phyloP scores from a whole-genome alignment of 768 basidiomycete species.

The Tremella fuciformis region DNA sequence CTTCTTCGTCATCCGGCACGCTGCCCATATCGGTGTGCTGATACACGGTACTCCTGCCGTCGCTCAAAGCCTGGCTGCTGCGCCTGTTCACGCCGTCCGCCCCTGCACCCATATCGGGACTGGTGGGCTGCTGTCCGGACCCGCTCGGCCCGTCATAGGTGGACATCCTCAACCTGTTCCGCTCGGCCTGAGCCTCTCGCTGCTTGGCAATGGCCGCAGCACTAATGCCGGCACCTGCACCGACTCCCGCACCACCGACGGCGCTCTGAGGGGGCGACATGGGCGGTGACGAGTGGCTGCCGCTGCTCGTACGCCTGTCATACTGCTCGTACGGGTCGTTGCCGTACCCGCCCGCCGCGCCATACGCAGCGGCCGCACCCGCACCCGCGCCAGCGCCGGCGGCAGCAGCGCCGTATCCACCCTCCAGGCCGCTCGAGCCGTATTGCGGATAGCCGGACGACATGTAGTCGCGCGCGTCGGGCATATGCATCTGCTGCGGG shows the following conservation, averaged over 20 bases:
- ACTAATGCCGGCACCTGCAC: neutral
- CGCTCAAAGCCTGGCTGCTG: slow-evolving; percentile 10
- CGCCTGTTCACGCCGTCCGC: slow-evolving; percentile 9
- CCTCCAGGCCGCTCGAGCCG: slow-evolving; percentile 33
- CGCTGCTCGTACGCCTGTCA: neutral
- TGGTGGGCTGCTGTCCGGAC: neutral
- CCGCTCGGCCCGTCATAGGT: slow-evolving; percentile 2
- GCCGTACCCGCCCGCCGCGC: slow-evolving; percentile 7
- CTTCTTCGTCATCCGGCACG: slow-evolving; percentile 15
- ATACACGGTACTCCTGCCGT: slow-evolving; percentile 24
- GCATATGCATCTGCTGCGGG: slow-evolving; percentile 36
- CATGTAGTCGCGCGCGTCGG: slow-evolving; percentile 36
- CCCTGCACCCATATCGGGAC: neutral
- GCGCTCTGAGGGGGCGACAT: slow-evolving; percentile 4
- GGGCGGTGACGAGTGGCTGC: neutral
- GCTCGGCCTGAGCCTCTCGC: slow-evolving; percentile 16
- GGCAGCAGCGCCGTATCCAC: slow-evolving; percentile 40
- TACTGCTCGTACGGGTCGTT: neutral
- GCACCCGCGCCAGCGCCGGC: slow-evolving; percentile 27
- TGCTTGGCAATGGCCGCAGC: slow-evolving; percentile 20
- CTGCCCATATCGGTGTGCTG: slow-evolving; percentile 43
- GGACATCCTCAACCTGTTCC: slow-evolving; percentile 2
- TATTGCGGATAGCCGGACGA: slow-evolving; percentile 22
- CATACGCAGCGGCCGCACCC: slow-evolving; percentile 19
- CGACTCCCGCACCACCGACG: slow-evolving; percentile 14